Percentiles rank a stretch among this genome's conserved stretches.
Evolutionary conservation across 1,284 basidiomycete species (phyloP).

Genomic region (Flammula alnicola): DNA sequence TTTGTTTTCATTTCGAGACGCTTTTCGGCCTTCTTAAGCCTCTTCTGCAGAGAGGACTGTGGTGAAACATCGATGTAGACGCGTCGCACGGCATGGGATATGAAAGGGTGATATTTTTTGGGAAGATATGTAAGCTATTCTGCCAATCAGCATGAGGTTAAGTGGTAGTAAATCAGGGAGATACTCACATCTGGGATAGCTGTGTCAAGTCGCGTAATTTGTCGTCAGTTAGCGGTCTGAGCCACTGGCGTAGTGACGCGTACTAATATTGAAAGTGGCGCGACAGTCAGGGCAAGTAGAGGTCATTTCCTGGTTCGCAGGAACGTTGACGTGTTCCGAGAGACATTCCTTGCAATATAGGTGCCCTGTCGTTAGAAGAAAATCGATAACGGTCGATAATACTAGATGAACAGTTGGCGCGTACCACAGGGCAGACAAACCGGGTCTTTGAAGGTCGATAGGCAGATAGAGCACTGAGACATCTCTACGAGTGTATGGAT

Average conservation of each 20-base stretch:
- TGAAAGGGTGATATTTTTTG: constrained; percentile 61
- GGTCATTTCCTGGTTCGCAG: constrained; percentile 42
- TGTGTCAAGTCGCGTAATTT: constrained; percentile 6
- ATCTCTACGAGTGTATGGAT: constrained; percentile 28
- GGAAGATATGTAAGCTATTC: constrained; percentile 56
- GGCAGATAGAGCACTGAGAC: constrained; percentile 65
- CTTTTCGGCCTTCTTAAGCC: constrained; percentile 39
- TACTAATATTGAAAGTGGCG: constrained; percentile 56
- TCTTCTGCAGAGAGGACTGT: constrained; percentile 29
- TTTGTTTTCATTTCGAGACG: constrained; percentile 29
- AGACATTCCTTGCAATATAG: constrained; percentile 65
- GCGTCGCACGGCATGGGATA: constrained; percentile 58
- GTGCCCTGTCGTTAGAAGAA: constrained; percentile 48
- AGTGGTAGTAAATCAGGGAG: neutral
- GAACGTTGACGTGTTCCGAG: constrained; percentile 47
- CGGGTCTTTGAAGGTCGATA: constrained; percentile 54
- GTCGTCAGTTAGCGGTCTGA: neutral
- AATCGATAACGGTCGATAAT: constrained; percentile 14
- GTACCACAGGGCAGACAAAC: constrained; percentile 67
- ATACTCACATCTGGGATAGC: constrained; percentile 25
- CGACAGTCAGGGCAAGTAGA: constrained; percentile 65
- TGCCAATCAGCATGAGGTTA: constrained; percentile 26
- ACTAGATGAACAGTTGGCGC: constrained; percentile 17
- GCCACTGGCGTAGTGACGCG: constrained; percentile 18
- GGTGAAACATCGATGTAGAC: constrained; percentile 54